Base-by-base conservation (phyloP, 2,329 filamentous ascomycete genomes). In the Thermoascus crustaceus region DNA sequence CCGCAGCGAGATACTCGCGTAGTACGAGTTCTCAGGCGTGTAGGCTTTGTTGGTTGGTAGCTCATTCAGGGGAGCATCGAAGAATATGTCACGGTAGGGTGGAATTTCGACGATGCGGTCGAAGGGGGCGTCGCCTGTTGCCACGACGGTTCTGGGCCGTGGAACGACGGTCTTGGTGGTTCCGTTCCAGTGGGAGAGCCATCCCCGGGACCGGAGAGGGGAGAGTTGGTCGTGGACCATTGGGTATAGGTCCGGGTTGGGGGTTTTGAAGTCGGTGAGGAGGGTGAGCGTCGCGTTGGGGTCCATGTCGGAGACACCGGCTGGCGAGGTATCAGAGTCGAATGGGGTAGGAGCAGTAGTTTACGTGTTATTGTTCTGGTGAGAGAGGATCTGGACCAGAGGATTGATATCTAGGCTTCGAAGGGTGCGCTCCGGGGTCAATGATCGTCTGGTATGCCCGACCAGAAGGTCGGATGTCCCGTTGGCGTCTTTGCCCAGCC, bases 261-360 rank as follows among this genome's bases (percentile, higher is more conserved):
- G 54, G 2, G 70, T 77, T 58, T 87, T 87, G 52, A 86, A 62
- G 54, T 87, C 82, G 19, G 87, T 68, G 4, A 86, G 67, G 3
- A 87, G 66, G 4, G 74, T 66, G 1, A 84, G 56, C 0, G 74
- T 68, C 47, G 76, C 73, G 2, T 50, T 48, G 0, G 74, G 70
- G 41, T 71, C 60, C 6, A 59, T 59, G 45, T 72, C 64, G 47
- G 76, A 80, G 6, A 85, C 60, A 8, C 81, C 80, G 9, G 43
- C 38, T 1, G n/a, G n/a, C n/a, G n/a, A n/a, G n/a, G n/a, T n/a
- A n/a, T n/a, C n/a, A n/a, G n/a, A n/a, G n/a, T n/a, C n/a, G n/a
- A n/a, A n/a, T n/a, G n/a, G 38, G 33, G 0, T 42, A 63, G 61
- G 30, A 24, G 21, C 19, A 16, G 13, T 34, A 2, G 47, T 52